phyloP scores from a whole-genome alignment of 345 rosid species.

The Citrus glauca region DNA sequence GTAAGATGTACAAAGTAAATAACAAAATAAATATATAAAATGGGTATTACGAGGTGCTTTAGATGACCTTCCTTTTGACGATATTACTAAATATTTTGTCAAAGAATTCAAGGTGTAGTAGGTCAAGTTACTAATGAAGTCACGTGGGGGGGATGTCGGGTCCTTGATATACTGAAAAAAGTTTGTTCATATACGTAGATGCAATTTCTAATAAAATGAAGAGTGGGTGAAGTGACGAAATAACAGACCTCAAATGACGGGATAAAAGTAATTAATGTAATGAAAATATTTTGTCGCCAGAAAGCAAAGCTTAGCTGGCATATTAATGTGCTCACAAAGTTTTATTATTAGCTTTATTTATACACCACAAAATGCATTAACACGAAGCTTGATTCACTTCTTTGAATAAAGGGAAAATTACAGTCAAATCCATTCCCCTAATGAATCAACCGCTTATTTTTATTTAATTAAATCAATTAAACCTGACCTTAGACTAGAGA shows the following conservation, averaged over 20 bases:
- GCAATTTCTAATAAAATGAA: background rate
- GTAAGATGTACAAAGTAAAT: slow-evolving; percentile 14
- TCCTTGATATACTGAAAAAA: background rate
- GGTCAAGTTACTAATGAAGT: slow-evolving; percentile 18
- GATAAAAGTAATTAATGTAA: background rate
- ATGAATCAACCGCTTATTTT: too few species aligned
- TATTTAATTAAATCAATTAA: too few species aligned
- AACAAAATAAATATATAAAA: background rate
- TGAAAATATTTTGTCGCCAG: background rate
- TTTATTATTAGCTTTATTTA: too few species aligned
- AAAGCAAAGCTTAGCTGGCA: too few species aligned
- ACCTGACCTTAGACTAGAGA: too few species aligned
- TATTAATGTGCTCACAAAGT: too few species aligned
- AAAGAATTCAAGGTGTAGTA: slow-evolving; percentile 26
- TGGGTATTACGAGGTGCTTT: background rate
- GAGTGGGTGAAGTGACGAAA: background rate
- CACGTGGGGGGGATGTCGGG: slow-evolving; percentile 22
- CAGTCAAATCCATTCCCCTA: too few species aligned
- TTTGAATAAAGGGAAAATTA: too few species aligned
- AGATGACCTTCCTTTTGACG: slow-evolving; percentile 27
- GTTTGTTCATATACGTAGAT: background rate
- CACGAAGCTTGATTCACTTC: too few species aligned
- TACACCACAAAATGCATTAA: too few species aligned
- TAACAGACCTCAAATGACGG: background rate
- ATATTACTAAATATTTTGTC: slow-evolving; percentile 1